phyloP scores from a whole-genome alignment of 495 filamentous ascomycete species.

The Lasiosphaeria hispida region DNA sequence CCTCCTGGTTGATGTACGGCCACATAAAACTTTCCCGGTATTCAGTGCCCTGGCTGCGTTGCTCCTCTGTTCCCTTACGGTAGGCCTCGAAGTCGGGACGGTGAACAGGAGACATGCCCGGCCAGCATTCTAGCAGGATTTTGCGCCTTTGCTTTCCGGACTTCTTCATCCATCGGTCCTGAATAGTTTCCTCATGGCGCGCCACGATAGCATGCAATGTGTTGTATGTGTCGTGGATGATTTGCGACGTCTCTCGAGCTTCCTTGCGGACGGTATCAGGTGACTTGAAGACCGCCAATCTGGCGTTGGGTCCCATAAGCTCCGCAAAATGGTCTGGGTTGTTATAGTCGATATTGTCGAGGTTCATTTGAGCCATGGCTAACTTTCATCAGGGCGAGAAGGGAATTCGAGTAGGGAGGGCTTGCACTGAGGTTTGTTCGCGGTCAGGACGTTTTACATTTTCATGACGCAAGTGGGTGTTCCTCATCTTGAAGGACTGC shows the following conservation, averaged over 20 bases:
- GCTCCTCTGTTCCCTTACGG: conserved; percentile 20
- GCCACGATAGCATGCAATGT: conserved; percentile 29
- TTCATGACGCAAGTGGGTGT: no score
- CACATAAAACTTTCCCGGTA: conserved; percentile 38
- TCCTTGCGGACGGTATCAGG: neutral
- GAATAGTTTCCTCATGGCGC: conserved; percentile 45
- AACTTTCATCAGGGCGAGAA: no score
- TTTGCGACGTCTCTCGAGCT: neutral
- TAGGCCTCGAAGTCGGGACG: conserved; percentile 52
- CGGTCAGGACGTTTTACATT: no score
- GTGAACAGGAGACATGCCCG: conserved; percentile 47
- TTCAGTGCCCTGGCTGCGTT: conserved; percentile 1
- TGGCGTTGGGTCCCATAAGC: no score
- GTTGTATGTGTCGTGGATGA: neutral
- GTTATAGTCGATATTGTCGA: no score
- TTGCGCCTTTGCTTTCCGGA: conserved; percentile 36
- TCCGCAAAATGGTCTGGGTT: no score
- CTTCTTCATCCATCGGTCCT: conserved; percentile 52
- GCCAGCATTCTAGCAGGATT: conserved; percentile 44
- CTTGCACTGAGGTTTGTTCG: no score
- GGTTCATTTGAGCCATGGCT: no score
- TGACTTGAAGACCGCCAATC: no score
- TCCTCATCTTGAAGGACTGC: no score
- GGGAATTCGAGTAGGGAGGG: no score
- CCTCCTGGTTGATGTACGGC: conserved; percentile 59